A percentile compares a stretch with the other conserved stretches of the same genome.
phyloP scores from a whole-genome alignment of 73 alveolate species.

The Paramecium biaurelia region DNA sequence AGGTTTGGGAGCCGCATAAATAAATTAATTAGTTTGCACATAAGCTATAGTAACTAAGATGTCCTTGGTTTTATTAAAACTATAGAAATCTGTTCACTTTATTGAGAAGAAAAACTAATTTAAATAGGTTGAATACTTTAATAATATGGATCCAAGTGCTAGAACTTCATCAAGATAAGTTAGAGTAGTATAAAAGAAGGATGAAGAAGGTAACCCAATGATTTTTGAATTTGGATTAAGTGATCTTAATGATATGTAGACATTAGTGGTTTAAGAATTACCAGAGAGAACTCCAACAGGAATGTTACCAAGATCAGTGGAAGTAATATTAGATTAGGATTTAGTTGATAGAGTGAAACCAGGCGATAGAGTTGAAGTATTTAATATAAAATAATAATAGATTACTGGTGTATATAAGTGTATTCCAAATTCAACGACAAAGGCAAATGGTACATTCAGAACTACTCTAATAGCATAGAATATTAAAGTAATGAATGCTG shows the following conservation, averaged over 20 bases:
- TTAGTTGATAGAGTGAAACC: slow-evolving; percentile 98
- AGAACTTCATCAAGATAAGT: slow-evolving; percentile 61
- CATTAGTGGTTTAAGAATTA: slow-evolving; percentile 92
- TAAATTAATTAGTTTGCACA: slow-evolving; percentile 88
- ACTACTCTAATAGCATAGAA: slow-evolving; percentile 84
- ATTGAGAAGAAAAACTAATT: slow-evolving; percentile 88
- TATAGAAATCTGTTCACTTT: slow-evolving; percentile 87
- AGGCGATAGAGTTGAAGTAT: slow-evolving; percentile 93
- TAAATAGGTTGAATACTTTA: slow-evolving; percentile 77
- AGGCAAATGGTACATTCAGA: slow-evolving; percentile 77
- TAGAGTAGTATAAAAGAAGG: slow-evolving; percentile 86
- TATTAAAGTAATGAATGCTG: slow-evolving; percentile 69
- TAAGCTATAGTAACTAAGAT: slow-evolving; percentile 97
- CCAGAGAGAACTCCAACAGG: slow-evolving; percentile 99
- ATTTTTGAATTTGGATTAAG: slow-evolving; percentile 94
- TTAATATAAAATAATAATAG: slow-evolving; percentile 42
- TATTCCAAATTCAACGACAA: slow-evolving; percentile 73
- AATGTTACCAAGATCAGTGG: slow-evolving; percentile 96
- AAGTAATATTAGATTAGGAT: slow-evolving; percentile 92
- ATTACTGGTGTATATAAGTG: slow-evolving; percentile 94
- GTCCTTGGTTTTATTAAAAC: slow-evolving; percentile 88
- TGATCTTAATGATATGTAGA: slow-evolving; percentile 88
- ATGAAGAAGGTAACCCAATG: slow-evolving; percentile 89
- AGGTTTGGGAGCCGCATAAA: slow-evolving; percentile 84
- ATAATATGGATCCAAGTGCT: slow-evolving; percentile 71